Conservation (phyloP, 306 rosid species). For the Trichosanthes cucumerina region DNA sequence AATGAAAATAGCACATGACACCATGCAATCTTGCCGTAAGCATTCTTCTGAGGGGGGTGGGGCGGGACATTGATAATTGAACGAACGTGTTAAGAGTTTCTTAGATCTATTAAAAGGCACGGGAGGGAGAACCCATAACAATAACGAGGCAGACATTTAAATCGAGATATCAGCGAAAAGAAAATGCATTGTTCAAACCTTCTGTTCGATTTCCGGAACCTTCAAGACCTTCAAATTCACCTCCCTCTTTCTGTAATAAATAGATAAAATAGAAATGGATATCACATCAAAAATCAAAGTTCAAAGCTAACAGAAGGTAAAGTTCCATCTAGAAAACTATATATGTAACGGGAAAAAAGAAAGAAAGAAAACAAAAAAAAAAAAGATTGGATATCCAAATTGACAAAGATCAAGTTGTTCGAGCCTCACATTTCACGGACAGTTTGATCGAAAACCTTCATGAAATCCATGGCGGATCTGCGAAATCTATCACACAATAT, state of each 20-base stretch:
- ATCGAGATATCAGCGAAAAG: neutral
- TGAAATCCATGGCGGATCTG: conserved; percentile 90
- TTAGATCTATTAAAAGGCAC: neutral
- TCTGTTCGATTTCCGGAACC: conserved; percentile 99
- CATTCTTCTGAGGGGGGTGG: neutral
- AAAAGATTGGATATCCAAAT: neutral
- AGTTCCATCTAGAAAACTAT: neutral
- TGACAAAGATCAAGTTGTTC: conserved; percentile 1
- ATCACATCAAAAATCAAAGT: conserved; percentile 1
- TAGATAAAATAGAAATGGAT: conserved; percentile 8
- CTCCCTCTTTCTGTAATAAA: conserved; percentile 80
- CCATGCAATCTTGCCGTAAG: neutral
- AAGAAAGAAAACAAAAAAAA: neutral
- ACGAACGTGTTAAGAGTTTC: neutral
- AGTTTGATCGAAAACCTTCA: conserved; percentile 98
- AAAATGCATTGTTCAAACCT: conserved; percentile 34
- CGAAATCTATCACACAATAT: neutral
- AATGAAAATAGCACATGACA: neutral
- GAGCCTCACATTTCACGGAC: conserved; percentile 90
- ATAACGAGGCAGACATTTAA: neutral
- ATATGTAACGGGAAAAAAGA: neutral
- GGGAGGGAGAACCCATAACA: neutral
- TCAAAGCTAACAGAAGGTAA: neutral
- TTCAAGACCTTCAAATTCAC: conserved; percentile 95
- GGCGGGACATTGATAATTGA: neutral